Evolutionary conservation across 2,329 filamentous ascomycete genomes (phyloP).

Genomic region (Cytospora paraplurivora): DNA sequence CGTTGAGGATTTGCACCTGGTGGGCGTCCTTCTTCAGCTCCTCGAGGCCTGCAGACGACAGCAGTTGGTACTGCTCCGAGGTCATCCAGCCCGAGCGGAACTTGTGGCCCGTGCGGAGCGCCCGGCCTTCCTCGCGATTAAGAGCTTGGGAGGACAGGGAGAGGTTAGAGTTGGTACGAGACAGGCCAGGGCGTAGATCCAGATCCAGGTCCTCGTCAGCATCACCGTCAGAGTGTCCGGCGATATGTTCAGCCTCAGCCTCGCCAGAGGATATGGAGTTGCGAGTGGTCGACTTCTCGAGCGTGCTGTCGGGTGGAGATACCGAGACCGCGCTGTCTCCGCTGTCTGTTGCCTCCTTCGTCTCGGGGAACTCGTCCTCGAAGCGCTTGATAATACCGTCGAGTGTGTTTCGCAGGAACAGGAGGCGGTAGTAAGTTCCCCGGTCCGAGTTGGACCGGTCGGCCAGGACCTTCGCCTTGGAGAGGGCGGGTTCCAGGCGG

Average conservation of each 20-base stretch:
- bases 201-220: constrained; percentile 47
- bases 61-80: constrained; percentile 53
- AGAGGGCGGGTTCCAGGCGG: constrained; percentile 80
- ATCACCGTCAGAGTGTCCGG: constrained; percentile 49
- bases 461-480: constrained; percentile 68
- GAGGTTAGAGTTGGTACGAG: constrained; percentile 56
- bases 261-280: constrained; percentile 39
- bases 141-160: constrained; percentile 53
- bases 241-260: constrained; percentile 41
- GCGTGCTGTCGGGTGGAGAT: constrained; percentile 33
- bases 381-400: constrained; percentile 92
- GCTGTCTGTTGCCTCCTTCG: constrained; percentile 52
- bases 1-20: constrained; percentile 56
- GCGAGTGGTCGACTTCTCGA: constrained; percentile 33
- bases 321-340: constrained; percentile 37
- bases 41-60: constrained; percentile 46
- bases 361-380: constrained; percentile 94
- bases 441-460: constrained; percentile 61
- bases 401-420: constrained; percentile 86
- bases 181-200: constrained; percentile 39
- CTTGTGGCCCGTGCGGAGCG: constrained; percentile 57
- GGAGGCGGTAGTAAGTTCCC: constrained; percentile 71
- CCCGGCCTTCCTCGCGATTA: constrained; percentile 59
- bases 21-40: constrained; percentile 54
- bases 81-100: constrained; percentile 55